Base-by-base conservation (phyloP, 345 rosid species). In the Aethionema arabicum region DNA sequence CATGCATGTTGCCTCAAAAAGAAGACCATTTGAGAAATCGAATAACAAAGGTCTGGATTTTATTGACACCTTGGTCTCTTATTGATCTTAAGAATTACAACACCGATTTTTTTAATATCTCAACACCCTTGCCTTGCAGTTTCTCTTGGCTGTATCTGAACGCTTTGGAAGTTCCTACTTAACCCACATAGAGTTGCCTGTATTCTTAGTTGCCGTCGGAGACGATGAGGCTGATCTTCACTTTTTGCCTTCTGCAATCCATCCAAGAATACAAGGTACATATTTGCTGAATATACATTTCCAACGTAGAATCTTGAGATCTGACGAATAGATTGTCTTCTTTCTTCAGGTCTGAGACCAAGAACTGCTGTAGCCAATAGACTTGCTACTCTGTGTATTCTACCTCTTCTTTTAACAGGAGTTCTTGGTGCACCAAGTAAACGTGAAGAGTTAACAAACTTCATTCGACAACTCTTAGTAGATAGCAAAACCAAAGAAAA, bases 351-450 rank as follows among this genome's bases (percentile, higher is more conserved):
- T 41, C 76, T 92, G 74, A 87, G 76, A 75, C 98, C 98, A 30
- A 83, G 82, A 78, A 82, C 89, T 72, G 79, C 81, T 59, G 81
- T 87, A 60, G 86, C 82, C 56, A 83, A 78, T 81, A 87, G 80
- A 73, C 86, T 92, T 64, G 83, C 93, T 59, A 66, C 81, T 14
- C 76, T 82, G 74, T 83, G 98, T 73, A 78, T 87, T 69, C 78
- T 89, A 71, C 98, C 98, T 30, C 88, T 89, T 68, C 85, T 92
- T 43, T 76, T 92, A 67, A 89, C 98, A 2, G 98, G 98, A 65
- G 85, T 89, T 81, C 86, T 92, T 68, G 98, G 96, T 76, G 79
- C 84, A 69, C 84, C 93, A 39, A 77, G 81, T 81, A 87, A 81
- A 77, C 83, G 56, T 10, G 86, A 85, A 40, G 78, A 82, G 38